phyloP scores from a whole-genome alignment of 2,329 filamentous ascomycete species.

The Pseudocercospora fijiensis region DNA sequence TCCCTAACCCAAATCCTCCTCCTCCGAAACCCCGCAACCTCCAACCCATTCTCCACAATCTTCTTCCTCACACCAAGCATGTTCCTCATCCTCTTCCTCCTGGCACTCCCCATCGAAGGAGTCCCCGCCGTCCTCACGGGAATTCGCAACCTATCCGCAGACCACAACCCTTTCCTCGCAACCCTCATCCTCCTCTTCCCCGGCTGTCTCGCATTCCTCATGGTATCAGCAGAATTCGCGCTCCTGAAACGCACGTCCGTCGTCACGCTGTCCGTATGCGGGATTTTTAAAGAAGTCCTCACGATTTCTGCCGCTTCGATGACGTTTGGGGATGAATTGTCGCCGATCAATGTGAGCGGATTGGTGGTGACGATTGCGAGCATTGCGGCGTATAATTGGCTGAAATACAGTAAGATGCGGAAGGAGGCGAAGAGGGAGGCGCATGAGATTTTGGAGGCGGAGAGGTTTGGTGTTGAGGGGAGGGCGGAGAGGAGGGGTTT shows the following conservation, averaged over 20 bases:
- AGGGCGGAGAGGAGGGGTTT: background rate
- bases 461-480: background rate
- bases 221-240: conserved; percentile 96
- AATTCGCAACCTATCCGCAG: conserved; percentile 60
- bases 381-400: conserved; percentile 88
- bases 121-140: conserved; percentile 66
- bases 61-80: conserved; percentile 98
- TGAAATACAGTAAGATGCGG: conserved; percentile 90
- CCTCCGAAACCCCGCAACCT: conserved; percentile 87
- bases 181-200: conserved; percentile 81
- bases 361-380: conserved; percentile 80
- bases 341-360: conserved; percentile 81
- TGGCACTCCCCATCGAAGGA: conserved; percentile 85
- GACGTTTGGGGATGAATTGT: conserved; percentile 85
- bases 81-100: conserved; percentile 77
- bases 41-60: conserved; percentile 94
- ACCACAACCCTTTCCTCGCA: conserved; percentile 67
- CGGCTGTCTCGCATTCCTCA: conserved; percentile 85
- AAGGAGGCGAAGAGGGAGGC: conserved; percentile 62
- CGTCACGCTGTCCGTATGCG: conserved; percentile 92
- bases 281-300: conserved; percentile 98
- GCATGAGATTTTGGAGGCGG: conserved; percentile 43
- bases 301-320: conserved; percentile 87
- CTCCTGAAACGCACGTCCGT: conserved; percentile 92
- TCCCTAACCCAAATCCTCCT: conserved; percentile 96